Percentiles rank a stretch among this genome's conserved stretches.
Evolutionary conservation across 2,329 filamentous ascomycete genomes (phyloP).

Genomic region (Alternaria hordeiaustralica): DNA sequence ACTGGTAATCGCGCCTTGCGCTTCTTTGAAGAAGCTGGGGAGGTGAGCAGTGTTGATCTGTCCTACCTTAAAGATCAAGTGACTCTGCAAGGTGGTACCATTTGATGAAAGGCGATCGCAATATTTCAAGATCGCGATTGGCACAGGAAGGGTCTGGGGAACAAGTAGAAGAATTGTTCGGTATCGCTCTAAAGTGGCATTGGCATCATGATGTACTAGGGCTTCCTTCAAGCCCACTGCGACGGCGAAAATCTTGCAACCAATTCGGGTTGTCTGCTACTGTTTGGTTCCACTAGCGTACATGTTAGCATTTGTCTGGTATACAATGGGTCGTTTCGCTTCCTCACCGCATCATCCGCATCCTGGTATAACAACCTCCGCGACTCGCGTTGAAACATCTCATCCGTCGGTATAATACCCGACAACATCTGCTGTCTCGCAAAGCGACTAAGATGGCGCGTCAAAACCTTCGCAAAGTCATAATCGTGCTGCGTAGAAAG

Average conservation of each 20-base stretch:
- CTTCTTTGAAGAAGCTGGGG: background rate
- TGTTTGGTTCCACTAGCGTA: constrained; percentile 48
- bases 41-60: background rate
- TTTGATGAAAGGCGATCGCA: background rate
- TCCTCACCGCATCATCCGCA: constrained; percentile 45
- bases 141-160: too few relatives aligned
- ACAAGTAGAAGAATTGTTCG: background rate
- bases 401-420: constrained; percentile 53
- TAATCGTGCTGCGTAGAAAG: constrained; percentile 26
- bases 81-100: background rate
- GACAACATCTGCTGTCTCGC: constrained; percentile 46
- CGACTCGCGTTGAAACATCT: constrained; percentile 57
- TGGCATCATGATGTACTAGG: constrained; percentile 4
- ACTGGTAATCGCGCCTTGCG: background rate
- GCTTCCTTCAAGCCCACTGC: background rate
- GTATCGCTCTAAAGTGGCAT: background rate
- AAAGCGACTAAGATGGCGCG: constrained; percentile 51
- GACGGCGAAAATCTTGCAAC: constrained; percentile 8
- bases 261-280: constrained; percentile 23
- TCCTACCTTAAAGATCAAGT: background rate
- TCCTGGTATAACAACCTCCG: constrained; percentile 53
- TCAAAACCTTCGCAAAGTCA: constrained; percentile 52
- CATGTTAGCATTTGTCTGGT: background rate
- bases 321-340: background rate
- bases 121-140: background rate